Conservation (phyloP, 306 rosid species). For the Ziziphus jujuba region DNA sequence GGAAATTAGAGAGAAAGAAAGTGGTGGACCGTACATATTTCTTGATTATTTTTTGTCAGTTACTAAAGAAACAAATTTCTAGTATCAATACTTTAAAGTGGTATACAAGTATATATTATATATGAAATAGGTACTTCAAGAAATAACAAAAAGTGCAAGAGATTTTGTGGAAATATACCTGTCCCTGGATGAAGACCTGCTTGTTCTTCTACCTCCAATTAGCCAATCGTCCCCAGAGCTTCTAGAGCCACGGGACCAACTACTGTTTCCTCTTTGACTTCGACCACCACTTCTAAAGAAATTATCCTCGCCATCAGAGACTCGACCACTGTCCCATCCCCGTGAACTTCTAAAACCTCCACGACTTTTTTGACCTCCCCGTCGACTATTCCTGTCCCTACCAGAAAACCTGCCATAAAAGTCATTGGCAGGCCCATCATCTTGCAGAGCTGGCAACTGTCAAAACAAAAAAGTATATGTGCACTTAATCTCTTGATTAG, state of each 20-base stretch:
- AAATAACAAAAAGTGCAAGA: not conserved
- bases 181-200: conserved; percentile 73
- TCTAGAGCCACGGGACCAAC: conserved; percentile 53
- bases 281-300: conserved; percentile 39
- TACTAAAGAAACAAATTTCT: not conserved
- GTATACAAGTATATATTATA: too few species aligned
- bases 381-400: conserved; percentile 53
- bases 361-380: conserved; percentile 51
- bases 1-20: not conserved
- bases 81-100: too few species aligned
- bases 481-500: conserved; percentile 17
- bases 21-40: not conserved
- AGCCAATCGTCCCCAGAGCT: conserved; percentile 75
- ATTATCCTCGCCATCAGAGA: conserved; percentile 23
- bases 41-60: too few species aligned
- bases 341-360: conserved; percentile 61
- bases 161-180: conserved; percentile 38
- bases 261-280: conserved; percentile 28
- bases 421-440: conserved; percentile 87
- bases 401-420: conserved; percentile 76
- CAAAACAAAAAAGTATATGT: conserved; percentile 17
- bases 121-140: not conserved
- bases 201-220: conserved; percentile 72
- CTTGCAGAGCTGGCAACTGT: conserved; percentile 97
- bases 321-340: conserved; percentile 43